Conservation (phyloP, 2,329 filamentous ascomycete species). For the Talaromyces verruculosus region DNA sequence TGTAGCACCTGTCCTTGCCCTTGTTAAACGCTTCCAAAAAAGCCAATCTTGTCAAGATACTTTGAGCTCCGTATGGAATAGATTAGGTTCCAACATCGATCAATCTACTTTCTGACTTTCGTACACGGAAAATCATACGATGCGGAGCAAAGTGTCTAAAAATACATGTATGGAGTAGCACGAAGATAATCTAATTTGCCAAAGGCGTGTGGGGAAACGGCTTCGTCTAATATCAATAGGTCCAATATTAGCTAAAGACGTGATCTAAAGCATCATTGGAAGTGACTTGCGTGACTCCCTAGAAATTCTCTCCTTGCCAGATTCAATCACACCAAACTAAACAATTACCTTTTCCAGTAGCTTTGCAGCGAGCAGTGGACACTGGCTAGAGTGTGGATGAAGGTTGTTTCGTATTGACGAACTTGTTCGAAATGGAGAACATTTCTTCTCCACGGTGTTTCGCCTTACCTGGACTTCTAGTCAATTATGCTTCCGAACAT, state of each 20-base stretch:
- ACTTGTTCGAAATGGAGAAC: neutral
- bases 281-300: neutral
- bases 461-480: neutral
- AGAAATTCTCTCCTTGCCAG: neutral
- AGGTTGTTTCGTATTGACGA: neutral
- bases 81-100: neutral
- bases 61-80: neutral
- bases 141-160: neutral
- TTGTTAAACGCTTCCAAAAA: neutral
- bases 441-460: neutral
- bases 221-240: neutral
- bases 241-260: neutral
- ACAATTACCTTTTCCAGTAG: neutral
- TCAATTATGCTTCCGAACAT: neutral
- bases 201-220: neutral
- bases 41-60: neutral
- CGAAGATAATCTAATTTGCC: neutral
- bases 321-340: neutral
- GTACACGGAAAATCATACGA: neutral
- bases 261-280: neutral
- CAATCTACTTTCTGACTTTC: neutral
- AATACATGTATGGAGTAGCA: neutral
- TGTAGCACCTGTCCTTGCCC: neutral
- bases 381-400: neutral
- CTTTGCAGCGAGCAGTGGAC: neutral